Evolutionary conservation across 768 basidiomycete species (phyloP), one percentile per base, ranked within the genome.

Genomic region (Psilocybe subaeruginosa): DNA sequence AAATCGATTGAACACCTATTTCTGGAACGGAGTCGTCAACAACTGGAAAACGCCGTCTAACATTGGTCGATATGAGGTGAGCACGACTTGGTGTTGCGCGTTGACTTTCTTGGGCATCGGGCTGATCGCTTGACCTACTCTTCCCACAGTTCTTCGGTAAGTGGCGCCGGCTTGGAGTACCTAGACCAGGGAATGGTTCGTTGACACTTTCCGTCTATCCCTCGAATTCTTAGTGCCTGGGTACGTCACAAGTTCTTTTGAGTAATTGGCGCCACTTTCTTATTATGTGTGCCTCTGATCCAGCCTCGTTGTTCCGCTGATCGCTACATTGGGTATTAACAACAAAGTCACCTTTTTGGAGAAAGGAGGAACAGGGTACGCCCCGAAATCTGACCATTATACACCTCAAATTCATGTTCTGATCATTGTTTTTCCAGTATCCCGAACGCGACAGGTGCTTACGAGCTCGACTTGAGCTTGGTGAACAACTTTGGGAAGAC

Each of bases 291-390:
- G 54, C 51, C 60, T 35, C 35, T 53, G n/a, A 37, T 37, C 33
- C 35, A 91, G 91, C 2, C 79, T 91, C 33, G 79, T 91, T 55
- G 85, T 91, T 11, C 90, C 91, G 3, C 76, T 92, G 59, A 83
- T 92, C 39, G 85, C 89, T 3, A 92, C 91, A 0, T 76, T 93
- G 33, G 90, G 91, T 1, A 79, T 90, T 73, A 93, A 93, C 77
- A 87, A 89, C 78, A 93, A 93, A 69, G 87, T 93, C 51, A 83
- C 86, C 1, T 90, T 93, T 76, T 76, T 93, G 6, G 91, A 93
- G 72, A 93, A 93, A 70, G 74, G 57, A 3, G 89, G 90, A 8
- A 91, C 90, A 27, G 80, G 80, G 82, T 83, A 68, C 29, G 78
- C 29, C 30, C 7, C 31, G 49, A 29, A 52, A 19, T 17, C 16